Evolutionary conservation across 495 filamentous ascomycete genomes (phyloP), one percentile per base, ranked within the genome.

Genomic region (Aspergillus sparsus): DNA sequence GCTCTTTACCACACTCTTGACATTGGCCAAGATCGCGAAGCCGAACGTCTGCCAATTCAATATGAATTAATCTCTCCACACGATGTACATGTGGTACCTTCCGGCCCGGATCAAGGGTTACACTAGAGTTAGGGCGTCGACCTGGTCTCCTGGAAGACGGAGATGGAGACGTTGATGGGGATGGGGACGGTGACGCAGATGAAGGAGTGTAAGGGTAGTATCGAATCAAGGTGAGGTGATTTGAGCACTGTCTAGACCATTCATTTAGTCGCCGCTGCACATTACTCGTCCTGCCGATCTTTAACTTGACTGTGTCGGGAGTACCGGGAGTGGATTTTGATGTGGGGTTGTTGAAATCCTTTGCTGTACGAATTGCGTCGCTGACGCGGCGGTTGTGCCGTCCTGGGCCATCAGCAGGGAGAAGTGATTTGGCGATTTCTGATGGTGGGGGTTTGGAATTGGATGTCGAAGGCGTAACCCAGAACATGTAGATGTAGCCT

Each of bases 401-500:
- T 18, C 73, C 68, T 67, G 21, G 70, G 57, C 27, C 74, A 55
- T 75, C 63, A 34, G 77, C 53, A 0, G 84, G 75, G 12, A 90
- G 80, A 8, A 89, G 79, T 7, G 82, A 82, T 6, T 78, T 79
- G 3, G 85, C 89, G 27, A 82, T 79, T 33, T 87, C 83, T 6
- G 73, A 73, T 0, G 85, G 80, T 12, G 85, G 81, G 2, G 80
- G 75, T 7, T 74, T 62, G 5, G 74, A 73, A 49, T 75, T 69
- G 2, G 67, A 61, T n/a, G 71, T 80, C 55, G 82, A 83, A 41
- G 83, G 83, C 0, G 82, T 85, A 5, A 97, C 78, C 92, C 92
- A 96, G 82, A 97, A 98, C 66, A 98, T 94, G 80, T 98, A 98
- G 64, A 98, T 98, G 69, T 92, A 98, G 39, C 94, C 94, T 46